phyloP scores from a whole-genome alignment of 2,329 filamentous ascomycete genomes.

The Plenodomus lindquistii region DNA sequence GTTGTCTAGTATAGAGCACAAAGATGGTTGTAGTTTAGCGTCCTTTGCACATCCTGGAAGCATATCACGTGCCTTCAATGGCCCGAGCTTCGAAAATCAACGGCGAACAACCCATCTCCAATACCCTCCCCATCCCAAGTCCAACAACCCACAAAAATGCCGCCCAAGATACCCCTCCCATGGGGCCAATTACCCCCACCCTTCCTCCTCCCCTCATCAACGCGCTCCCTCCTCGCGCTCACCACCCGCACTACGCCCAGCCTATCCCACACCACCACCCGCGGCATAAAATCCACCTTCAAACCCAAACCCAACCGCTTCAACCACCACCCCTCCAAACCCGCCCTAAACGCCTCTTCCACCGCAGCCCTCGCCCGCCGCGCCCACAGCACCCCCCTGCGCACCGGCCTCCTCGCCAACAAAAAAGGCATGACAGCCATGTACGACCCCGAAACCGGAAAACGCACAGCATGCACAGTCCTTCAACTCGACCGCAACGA shows the following conservation, averaged over 20 bases:
- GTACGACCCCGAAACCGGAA: constrained; percentile 75
- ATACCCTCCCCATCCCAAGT: constrained; percentile 3
- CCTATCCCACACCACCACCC: constrained; percentile 30
- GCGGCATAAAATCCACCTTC: constrained; percentile 61
- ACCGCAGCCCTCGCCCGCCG: constrained; percentile 64
- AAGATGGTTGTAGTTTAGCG: background rate
- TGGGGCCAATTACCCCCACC: constrained; percentile 35
- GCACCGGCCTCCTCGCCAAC: constrained; percentile 80
- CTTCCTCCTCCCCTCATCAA: constrained; percentile 35
- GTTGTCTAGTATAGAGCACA: too few species aligned
- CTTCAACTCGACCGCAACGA: constrained; percentile 92
- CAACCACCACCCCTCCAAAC: constrained; percentile 55
- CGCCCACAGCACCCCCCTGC: constrained; percentile 61
- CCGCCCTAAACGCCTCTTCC: constrained; percentile 59
- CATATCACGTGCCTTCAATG: constrained; percentile 8
- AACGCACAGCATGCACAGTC: constrained; percentile 83
- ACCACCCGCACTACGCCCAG: constrained; percentile 11
- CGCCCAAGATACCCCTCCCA: constrained; percentile 39
- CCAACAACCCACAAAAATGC: constrained; percentile 26
- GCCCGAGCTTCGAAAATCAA: constrained; percentile 4
- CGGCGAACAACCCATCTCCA: constrained; percentile 8
- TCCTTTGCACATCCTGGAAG: background rate
- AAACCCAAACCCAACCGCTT: constrained; percentile 56
- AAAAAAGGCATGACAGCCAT: constrained; percentile 97
- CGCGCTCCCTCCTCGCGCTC: constrained; percentile 27